Conservation (phyloP, 192 early-diverging fungal species). For the Podila minutissima region DNA sequence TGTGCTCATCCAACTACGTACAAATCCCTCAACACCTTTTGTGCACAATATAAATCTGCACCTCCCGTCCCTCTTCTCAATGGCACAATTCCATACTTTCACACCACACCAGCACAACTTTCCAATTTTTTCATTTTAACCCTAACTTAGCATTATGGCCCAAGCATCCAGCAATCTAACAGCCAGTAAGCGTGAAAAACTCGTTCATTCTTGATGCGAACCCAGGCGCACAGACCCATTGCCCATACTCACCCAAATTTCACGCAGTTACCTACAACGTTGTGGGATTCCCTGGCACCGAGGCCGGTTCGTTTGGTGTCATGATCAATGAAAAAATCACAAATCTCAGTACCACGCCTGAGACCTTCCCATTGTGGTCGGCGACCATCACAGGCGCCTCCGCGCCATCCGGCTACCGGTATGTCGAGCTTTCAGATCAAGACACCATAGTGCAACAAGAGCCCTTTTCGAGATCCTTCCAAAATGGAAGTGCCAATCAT, state of each 20-base stretch:
- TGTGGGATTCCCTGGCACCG: constrained; percentile 23
- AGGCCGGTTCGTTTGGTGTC: constrained; percentile 18
- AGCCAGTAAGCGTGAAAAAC: constrained; percentile 14
- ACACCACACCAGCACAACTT: no score
- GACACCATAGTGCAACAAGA: constrained; percentile 10
- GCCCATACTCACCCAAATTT: neutral
- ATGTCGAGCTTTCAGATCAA: constrained; percentile 9
- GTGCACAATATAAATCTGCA: no score
- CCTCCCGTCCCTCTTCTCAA: no score
- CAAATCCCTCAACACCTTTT: no score
- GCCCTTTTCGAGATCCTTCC: constrained; percentile 9
- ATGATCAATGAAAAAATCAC: constrained; percentile 26
- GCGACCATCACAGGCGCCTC: constrained; percentile 15
- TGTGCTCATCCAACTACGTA: no score
- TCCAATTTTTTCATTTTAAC: neutral
- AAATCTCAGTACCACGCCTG: constrained; percentile 8
- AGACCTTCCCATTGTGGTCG: constrained; percentile 38
- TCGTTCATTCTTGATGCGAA: no score
- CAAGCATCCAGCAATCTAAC: constrained; percentile 13
- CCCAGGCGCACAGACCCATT: no score
- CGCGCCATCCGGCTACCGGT: constrained; percentile 9
- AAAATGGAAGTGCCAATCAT: constrained; percentile 4
- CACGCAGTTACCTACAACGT: constrained; percentile 34
- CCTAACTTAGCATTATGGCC: constrained; percentile 17
- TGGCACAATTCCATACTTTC: no score